Evolutionary conservation across 139 green algal species (phyloP).

Genomic region (Chlorokybus atmophyticus): DNA sequence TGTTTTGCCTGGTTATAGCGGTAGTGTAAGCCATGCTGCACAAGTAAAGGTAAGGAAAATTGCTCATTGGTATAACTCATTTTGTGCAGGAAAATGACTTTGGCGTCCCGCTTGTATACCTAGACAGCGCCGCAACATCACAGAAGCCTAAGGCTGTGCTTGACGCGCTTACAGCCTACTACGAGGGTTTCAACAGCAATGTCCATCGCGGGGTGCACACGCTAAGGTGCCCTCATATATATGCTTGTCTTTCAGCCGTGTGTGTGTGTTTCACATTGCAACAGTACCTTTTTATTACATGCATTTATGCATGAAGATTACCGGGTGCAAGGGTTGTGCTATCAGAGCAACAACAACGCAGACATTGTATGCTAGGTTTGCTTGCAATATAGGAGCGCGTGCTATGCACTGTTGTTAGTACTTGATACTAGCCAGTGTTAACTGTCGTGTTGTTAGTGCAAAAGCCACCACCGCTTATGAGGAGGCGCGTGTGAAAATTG

Average conservation of each 20-base stretch:
- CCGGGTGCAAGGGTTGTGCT: no score
- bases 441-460: constrained; percentile 9
- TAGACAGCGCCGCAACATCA: constrained; percentile 92
- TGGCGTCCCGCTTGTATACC: constrained; percentile 79
- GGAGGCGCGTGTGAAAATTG: constrained; percentile 68
- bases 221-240: constrained; percentile 16
- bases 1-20: no score
- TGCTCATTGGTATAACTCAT: no score
- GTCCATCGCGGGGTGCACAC: constrained; percentile 77
- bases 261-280: no score
- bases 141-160: constrained; percentile 76
- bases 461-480: constrained; percentile 85
- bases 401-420: no score
- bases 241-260: constrained; percentile 2
- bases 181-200: constrained; percentile 83
- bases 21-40: no score
- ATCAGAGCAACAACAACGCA: no score
- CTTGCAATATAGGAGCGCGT: no score
- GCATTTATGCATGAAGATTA: no score
- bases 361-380: no score
- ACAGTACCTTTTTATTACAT: no score
- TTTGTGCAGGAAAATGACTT: constrained; percentile 21
- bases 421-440: constrained; percentile 7
- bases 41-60: no score
- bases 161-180: constrained; percentile 62